phyloP scores from a whole-genome alignment of 1,284 basidiomycete genomes.

The Sphaerobolus stellatus region DNA sequence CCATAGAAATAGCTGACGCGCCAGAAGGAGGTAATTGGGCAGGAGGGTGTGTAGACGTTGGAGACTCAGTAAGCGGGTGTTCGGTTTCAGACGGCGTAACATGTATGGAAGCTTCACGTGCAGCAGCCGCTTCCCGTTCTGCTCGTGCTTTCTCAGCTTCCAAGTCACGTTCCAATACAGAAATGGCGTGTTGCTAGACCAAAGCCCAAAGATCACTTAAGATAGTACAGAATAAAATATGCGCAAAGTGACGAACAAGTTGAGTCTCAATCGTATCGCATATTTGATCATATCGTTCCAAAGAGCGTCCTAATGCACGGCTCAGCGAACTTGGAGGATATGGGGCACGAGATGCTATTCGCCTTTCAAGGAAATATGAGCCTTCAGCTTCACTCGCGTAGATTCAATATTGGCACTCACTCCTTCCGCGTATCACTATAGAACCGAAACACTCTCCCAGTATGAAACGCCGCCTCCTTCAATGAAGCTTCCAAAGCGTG shows the following conservation, averaged over 20 bases:
- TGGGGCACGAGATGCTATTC: conserved; percentile 56
- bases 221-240: neutral
- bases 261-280: conserved; percentile 73
- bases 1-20: conserved; percentile 13
- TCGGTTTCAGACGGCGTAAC: conserved; percentile 20
- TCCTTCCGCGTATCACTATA: conserved; percentile 61
- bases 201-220: neutral
- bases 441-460: conserved; percentile 67
- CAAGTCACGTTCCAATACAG: conserved; percentile 66
- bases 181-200: conserved; percentile 62
- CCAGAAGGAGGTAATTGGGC: conserved; percentile 14
- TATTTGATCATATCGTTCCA: conserved; percentile 74
- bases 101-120: conserved; percentile 30
- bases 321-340: conserved; percentile 63
- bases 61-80: conserved; percentile 27
- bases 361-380: conserved; percentile 35
- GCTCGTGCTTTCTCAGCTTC: conserved; percentile 26
- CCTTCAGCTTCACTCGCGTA: neutral
- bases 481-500: conserved; percentile 54
- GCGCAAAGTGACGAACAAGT: conserved; percentile 44
- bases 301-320: conserved; percentile 62
- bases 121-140: conserved; percentile 38
- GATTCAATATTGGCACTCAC: conserved; percentile 39
- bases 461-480: conserved; percentile 65
- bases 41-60: conserved; percentile 16